These are phyloP conservation scores for Actinomortierella wolfii DNA, from an alignment of 371 early-diverging fungal species.

Conservation along the genomic window DNA sequence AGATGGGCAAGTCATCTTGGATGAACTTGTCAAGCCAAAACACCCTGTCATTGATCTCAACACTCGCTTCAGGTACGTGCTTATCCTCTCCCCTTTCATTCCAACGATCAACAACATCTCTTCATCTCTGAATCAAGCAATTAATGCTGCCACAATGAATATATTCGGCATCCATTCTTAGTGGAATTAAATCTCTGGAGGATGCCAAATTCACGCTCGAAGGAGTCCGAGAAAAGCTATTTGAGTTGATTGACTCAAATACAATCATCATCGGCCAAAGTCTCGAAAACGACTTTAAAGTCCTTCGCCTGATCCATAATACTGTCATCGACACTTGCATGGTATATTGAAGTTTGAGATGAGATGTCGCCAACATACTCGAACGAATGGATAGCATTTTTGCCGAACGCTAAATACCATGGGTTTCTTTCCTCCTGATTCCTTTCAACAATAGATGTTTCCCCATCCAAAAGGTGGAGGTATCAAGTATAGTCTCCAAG, in stretches of 20 bases:
- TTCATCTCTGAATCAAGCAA: too few relatives aligned
- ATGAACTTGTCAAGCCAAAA: slow-evolving; percentile 58
- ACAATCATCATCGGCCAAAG: slow-evolving; percentile 49
- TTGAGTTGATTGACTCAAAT: slow-evolving; percentile 35
- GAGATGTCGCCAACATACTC: background rate
- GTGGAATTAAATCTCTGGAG: slow-evolving; percentile 60
- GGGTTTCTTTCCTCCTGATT: background rate
- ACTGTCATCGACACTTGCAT: slow-evolving; percentile 28
- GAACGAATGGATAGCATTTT: background rate
- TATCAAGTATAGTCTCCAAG: slow-evolving; percentile 23
- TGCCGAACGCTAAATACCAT: background rate
- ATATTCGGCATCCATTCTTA: slow-evolving; percentile 13
- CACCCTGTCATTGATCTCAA: slow-evolving; percentile 60
- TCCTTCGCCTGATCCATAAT: slow-evolving; percentile 23
- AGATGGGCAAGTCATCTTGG: slow-evolving; percentile 49
- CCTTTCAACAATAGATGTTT: slow-evolving; percentile 9
- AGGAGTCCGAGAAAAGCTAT: slow-evolving; percentile 47
- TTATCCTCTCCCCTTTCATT: background rate
- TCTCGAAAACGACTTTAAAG: slow-evolving; percentile 47
- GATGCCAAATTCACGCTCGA: slow-evolving; percentile 49
- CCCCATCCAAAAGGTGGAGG: slow-evolving; percentile 16
- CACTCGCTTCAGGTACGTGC: slow-evolving; percentile 46
- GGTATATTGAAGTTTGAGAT: background rate
- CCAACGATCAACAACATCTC: background rate
- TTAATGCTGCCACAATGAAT: background rate